A percentile compares a stretch with the other conserved stretches of the same genome.
These are phyloP conservation scores for Trichoderma semiorbis DNA, from an alignment of 2,329 filamentous ascomycete species.

Conservation along the genomic window DNA sequence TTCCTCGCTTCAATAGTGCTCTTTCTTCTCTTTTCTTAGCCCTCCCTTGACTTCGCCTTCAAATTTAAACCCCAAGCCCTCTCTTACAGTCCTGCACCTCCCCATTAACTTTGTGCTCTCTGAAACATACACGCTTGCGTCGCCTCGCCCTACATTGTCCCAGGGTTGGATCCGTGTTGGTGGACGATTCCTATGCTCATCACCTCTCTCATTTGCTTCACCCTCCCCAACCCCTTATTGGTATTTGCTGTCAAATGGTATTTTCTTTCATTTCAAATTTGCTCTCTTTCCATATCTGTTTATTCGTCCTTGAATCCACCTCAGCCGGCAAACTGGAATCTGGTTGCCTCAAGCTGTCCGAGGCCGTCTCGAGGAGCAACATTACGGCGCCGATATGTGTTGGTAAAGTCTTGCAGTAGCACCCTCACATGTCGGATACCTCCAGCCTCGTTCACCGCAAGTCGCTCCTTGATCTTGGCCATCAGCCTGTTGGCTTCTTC, in stretches of 20 bases:
- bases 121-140: neutral
- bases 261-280: neutral
- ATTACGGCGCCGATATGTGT: constrained; percentile 86
- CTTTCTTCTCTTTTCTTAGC: neutral
- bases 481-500: constrained; percentile 79
- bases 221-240: neutral
- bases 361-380: constrained; percentile 92
- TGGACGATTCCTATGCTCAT: neutral
- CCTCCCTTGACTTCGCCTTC: constrained; percentile 15
- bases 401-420: constrained; percentile 93
- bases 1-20: neutral
- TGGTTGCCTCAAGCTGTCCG: constrained; percentile 78
- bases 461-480: constrained; percentile 73
- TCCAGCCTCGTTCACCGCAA: constrained; percentile 59
- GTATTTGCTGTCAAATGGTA: neutral
- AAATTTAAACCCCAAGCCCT: neutral
- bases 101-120: neutral
- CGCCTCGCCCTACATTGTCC: neutral
- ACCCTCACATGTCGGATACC: constrained; percentile 73
- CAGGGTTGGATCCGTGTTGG: neutral
- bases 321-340: constrained; percentile 71
- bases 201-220: neutral
- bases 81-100: neutral
- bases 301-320: neutral
- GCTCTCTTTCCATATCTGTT: neutral